Evolutionary conservation across 2,329 filamentous ascomycete species (phyloP), one percentile per base, ranked within the genome.

Genomic region (Aureobasidium sp.): DNA sequence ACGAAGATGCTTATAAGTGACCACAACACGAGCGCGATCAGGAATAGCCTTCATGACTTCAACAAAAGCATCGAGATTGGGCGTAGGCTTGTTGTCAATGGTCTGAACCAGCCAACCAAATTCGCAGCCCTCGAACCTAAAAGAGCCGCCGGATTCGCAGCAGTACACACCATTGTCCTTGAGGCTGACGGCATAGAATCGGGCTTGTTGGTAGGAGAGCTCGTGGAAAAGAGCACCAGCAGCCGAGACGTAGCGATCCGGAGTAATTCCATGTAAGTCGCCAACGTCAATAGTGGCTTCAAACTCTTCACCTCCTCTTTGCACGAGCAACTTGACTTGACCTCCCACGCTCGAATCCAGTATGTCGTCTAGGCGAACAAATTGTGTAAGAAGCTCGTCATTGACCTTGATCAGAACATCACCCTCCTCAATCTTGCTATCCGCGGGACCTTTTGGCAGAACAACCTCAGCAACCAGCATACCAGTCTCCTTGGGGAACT

Each of bases 381-480:
- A 97, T 69, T 96, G 90, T 1, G 92, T 97, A 47, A 99, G 82
- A 53, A 97, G 84, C 74, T 97, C 89, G 62, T 86, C 91, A 71
- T 99, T 97, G 67, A 97, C 90, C 74, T 96, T 91, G 69, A 97
- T 80, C 65, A 99, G 78, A 29, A 99, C 88, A 74, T 99, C 94
- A 49, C 94, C 94, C 74, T 99, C 94, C 73, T 96, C 88, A 30
- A 99, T 83, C 74, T 95, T 93, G 61, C 82, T 80, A 70, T 96
- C 85, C 0, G 89, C 94, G 29, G 94, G 95, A 0, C 94, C 95
- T 68, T 92, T 86, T 0, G 94, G 93, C 9, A 99, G 83, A 15
- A 97, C 86, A 64, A 97, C 96, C 76, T 99, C 95, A 25, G 92
- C 93, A 13, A 97, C 93, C 32, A 99, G 83, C 90, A 99, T 92